phyloP scores from a whole-genome alignment of 148 eudicot species.

The Cornus suecica region DNA sequence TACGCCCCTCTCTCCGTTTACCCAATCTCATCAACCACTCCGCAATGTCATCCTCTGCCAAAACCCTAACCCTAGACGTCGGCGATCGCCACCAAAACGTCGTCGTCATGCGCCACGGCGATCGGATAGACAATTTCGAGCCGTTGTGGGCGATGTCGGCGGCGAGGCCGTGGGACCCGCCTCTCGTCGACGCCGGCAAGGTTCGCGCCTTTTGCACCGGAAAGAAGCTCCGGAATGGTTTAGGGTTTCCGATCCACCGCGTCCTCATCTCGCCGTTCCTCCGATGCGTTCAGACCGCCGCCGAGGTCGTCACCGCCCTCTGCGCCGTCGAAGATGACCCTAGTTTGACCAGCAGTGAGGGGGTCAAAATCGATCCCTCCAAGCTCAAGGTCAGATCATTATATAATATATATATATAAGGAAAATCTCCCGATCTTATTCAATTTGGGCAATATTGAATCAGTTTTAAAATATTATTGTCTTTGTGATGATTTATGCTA shows the following conservation, averaged over 20 bases:
- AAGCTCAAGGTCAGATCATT: conserved; percentile 53
- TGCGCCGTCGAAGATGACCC: conserved; percentile 29
- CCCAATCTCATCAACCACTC: neutral
- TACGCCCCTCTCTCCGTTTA: neutral
- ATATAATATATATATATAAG: neutral
- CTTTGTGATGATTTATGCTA: no score
- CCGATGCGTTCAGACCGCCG: conserved; percentile 78
- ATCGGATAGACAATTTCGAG: conserved; percentile 79
- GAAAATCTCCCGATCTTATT: neutral
- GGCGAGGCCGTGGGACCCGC: conserved; percentile 90
- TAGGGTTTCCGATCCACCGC: conserved; percentile 68
- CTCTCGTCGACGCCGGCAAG: conserved; percentile 49
- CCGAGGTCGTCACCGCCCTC: conserved; percentile 54
- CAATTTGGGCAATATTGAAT: neutral
- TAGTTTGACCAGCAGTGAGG: conserved; percentile 21
- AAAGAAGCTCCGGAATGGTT: conserved; percentile 28
- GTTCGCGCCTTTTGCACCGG: conserved; percentile 57
- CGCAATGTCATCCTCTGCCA: no score
- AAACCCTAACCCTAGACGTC: neutral
- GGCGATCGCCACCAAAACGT: conserved; percentile 41
- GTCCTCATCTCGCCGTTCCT: conserved; percentile 80
- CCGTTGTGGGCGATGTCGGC: conserved; percentile 54
- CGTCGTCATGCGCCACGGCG: conserved; percentile 88
- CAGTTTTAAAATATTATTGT: neutral
- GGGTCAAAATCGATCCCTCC: conserved; percentile 45